Evolutionary conservation across 768 basidiomycete species (phyloP), one percentile per base, ranked within the genome.

Genomic region (Amanita rimosa): DNA sequence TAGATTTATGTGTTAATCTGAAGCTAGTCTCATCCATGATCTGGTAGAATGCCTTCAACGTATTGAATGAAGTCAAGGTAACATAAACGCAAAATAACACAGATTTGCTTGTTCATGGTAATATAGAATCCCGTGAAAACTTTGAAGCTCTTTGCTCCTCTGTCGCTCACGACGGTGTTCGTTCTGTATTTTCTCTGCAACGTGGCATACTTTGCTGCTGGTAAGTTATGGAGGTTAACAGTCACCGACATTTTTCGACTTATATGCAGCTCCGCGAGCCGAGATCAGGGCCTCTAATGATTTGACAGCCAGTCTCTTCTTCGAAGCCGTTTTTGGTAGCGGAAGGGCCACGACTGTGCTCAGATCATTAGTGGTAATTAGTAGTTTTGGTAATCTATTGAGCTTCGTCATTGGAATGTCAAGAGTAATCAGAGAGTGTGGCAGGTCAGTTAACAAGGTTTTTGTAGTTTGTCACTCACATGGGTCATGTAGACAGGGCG

Each of bases 231-330:
- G 0, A 38, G 1, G 9, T 35, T 11, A n/a, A 29, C 26, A 24
- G 22, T 17, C n/a, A 17, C 9, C 9, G 17, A 19, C n/a, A 10
- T 54, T 2, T 51, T 26, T 11, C 42, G n/a, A 14, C 11, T 21
- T 39, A 1, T 35, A 55, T 60, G 4, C 62, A 50, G 69, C 76
- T 13, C 71, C 75, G 2, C 65, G 67, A 46, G 71, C 67, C 34
- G 57, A 69, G 33, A n/a, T 76, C 36, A 59, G 63, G 5, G 58
- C 56, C 19, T 72, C 73, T 0, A 69, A 69, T 21, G 67, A 71
- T 45, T 65, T 75, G 31, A 64, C 73, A 6, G 76, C 71, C 2
- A 70, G 68, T 22, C 59, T 72, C 14, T 79, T 77, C 61, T 77
- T 78, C 59, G 56, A 65, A 24, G 66, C 67, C 11, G 73, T 77